A percentile compares a stretch with the other conserved stretches of the same genome.
These are phyloP conservation scores for Coemansia sp. DNA, from an alignment of 192 early-diverging fungal genomes.

Conservation along the genomic window DNA sequence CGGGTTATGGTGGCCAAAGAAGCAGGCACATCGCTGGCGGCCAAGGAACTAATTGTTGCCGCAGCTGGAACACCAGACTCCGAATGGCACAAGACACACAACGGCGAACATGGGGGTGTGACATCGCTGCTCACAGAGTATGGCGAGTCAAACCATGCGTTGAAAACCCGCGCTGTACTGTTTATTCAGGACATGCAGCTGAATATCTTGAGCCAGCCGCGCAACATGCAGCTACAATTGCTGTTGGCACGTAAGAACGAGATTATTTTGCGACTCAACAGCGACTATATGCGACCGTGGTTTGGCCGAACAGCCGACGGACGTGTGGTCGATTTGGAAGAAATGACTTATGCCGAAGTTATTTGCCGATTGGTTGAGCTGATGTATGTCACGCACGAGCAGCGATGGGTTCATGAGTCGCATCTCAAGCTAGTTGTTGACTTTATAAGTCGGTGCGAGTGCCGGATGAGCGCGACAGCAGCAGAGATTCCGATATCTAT, in stretches of 20 bases:
- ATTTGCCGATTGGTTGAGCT: constrained; percentile 76
- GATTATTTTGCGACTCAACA: constrained; percentile 86
- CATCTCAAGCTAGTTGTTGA: constrained; percentile 72
- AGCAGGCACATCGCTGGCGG: constrained; percentile 69
- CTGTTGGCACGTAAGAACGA: constrained; percentile 75
- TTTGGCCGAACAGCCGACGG: constrained; percentile 84
- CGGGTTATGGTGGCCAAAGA: constrained; percentile 94
- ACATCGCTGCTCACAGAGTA: constrained; percentile 84
- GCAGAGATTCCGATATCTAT: background rate
- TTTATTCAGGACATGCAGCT: constrained; percentile 82
- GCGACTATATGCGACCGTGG: constrained; percentile 91
- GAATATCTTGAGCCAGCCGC: constrained; percentile 76
- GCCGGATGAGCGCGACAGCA: background rate
- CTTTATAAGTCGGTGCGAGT: constrained; percentile 64
- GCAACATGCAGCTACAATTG: constrained; percentile 71
- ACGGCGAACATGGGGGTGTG: constrained; percentile 73
- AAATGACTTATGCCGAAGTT: constrained; percentile 93
- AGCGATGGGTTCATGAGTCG: constrained; percentile 77
- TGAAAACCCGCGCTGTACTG: constrained; percentile 79
- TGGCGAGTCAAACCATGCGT: constrained; percentile 90
- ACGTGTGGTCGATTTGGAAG: constrained; percentile 73
- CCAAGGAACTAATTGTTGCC: constrained; percentile 84
- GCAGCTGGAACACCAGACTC: constrained; percentile 75
- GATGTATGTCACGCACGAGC: constrained; percentile 69
- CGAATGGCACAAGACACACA: constrained; percentile 84